Percentiles rank a stretch among this genome's conserved stretches.
These are phyloP conservation scores for Mercurialis annua DNA, from an alignment of 345 rosid genomes.

Conservation along the genomic window DNA sequence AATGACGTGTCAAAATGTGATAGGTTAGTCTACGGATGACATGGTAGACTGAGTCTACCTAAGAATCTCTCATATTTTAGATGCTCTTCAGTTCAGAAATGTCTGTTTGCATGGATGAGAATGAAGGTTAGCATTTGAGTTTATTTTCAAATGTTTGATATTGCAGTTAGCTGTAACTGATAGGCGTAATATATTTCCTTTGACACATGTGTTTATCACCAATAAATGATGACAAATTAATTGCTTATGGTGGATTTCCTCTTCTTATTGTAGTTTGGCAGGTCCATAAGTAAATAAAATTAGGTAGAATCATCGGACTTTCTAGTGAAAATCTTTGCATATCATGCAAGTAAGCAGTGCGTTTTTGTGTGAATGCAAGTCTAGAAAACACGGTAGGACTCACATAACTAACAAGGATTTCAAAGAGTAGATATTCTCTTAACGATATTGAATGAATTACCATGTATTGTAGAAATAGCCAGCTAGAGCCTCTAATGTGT, in stretches of 20 bases:
- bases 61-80: too few relatives aligned
- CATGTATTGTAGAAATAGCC: not conserved
- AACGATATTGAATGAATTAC: not conserved
- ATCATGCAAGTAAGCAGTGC: not conserved
- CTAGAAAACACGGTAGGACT: not conserved
- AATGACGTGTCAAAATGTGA: too few relatives aligned
- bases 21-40: too few relatives aligned
- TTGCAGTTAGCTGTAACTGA: not conserved
- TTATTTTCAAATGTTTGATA: not conserved
- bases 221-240: not conserved
- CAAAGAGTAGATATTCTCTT: not conserved
- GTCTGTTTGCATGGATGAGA: not conserved
- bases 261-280: not conserved
- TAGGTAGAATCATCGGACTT: not conserved
- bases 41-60: too few relatives aligned
- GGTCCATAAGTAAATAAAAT: not conserved
- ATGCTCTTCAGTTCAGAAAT: not conserved
- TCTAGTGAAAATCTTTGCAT: not conserved
- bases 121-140: not conserved
- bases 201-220: not conserved
- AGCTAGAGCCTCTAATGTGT: not conserved
- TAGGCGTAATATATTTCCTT: not conserved
- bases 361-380: not conserved
- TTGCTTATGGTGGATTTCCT: not conserved
- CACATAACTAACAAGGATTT: not conserved